A percentile compares a stretch with the other conserved stretches of the same genome.
phyloP scores from a whole-genome alignment of 2,329 filamentous ascomycete genomes.

The Lojkania enalia region DNA sequence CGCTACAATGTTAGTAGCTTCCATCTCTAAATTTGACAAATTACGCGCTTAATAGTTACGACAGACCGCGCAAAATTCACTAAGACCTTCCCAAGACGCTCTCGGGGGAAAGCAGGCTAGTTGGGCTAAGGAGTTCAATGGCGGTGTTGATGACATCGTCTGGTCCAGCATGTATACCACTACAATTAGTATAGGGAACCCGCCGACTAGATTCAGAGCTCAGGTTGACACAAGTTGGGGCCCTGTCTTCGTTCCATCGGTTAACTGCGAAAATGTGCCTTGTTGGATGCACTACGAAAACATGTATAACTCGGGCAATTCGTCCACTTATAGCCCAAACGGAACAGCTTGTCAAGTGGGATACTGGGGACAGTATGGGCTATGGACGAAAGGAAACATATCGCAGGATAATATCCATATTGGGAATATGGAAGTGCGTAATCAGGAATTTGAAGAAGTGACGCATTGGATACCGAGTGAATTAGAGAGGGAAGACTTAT shows the following conservation, averaged over 20 bases:
- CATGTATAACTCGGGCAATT: constrained; percentile 11
- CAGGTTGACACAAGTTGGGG: constrained; percentile 15
- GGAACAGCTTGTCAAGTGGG: constrained; percentile 2
- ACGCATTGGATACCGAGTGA: constrained; percentile 6
- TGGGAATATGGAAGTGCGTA: constrained; percentile 10
- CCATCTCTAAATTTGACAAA: too few species aligned
- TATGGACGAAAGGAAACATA: constrained; percentile 8
- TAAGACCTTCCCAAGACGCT: too few species aligned
- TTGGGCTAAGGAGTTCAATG: too few species aligned
- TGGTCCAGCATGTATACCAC: constrained; percentile 12
- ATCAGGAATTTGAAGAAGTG: constrained; percentile 10
- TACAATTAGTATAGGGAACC: constrained; percentile 13
- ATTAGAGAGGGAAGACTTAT: constrained; percentile 7
- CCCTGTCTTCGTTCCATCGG: constrained; percentile 14
- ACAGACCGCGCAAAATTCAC: too few species aligned
- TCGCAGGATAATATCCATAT: constrained; percentile 14
- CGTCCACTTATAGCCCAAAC: constrained; percentile 11
- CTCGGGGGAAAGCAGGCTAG: too few species aligned
- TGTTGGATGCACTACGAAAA: neutral
- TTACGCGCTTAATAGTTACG: too few species aligned
- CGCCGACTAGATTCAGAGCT: constrained; percentile 7
- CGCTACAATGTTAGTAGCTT: too few species aligned
- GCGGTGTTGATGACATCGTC: neutral
- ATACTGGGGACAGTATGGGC: constrained; percentile 4
- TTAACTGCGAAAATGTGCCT: constrained; percentile 12